These are phyloP conservation scores for Zymoseptoria brevis DNA, from an alignment of 2,329 filamentous ascomycete species.

Conservation along the genomic window DNA sequence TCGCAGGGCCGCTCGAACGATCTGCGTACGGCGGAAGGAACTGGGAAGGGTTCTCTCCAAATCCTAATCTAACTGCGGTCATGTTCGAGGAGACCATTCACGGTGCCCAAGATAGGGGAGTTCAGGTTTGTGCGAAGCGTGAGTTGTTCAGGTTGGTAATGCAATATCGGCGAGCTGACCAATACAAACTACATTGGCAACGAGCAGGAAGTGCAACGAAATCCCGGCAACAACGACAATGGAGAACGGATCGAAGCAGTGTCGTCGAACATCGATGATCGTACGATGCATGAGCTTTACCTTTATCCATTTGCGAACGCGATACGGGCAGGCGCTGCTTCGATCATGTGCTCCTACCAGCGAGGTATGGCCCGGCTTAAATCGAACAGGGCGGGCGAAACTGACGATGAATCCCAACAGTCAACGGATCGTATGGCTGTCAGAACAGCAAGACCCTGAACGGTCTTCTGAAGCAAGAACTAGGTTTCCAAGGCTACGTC, in stretches of 20 bases:
- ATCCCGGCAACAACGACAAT: slow-evolving; percentile 15
- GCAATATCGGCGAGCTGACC: slow-evolving; percentile 53
- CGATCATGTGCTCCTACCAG: slow-evolving; percentile 39
- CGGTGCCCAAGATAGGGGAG: slow-evolving; percentile 63
- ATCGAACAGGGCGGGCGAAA: slow-evolving; percentile 29
- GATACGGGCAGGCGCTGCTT: slow-evolving; percentile 22
- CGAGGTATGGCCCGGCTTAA: slow-evolving; percentile 28
- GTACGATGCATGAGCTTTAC: slow-evolving; percentile 56
- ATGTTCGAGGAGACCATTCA: slow-evolving; percentile 70
- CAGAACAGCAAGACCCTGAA: slow-evolving; percentile 59
- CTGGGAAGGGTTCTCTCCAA: slow-evolving; percentile 67
- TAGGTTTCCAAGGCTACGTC: slow-evolving; percentile 60
- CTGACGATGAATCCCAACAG: slow-evolving; percentile 55
- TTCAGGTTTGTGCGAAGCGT: slow-evolving; percentile 65
- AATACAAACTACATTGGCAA: slow-evolving; percentile 54
- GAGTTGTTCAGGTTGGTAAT: slow-evolving; percentile 53
- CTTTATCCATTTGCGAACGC: slow-evolving; percentile 28
- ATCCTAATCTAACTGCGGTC: slow-evolving; percentile 77
- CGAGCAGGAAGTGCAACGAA: slow-evolving; percentile 38
- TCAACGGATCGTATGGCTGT: slow-evolving; percentile 58
- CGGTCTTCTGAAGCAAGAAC: slow-evolving; percentile 61
- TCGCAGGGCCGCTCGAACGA: slow-evolving; percentile 35
- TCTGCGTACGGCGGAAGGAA: neutral
- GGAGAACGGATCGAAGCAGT: slow-evolving; percentile 28
- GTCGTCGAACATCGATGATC: slow-evolving; percentile 38